phyloP scores from a whole-genome alignment of 2,329 filamentous ascomycete species.

The Furcasterigmium sp. region DNA sequence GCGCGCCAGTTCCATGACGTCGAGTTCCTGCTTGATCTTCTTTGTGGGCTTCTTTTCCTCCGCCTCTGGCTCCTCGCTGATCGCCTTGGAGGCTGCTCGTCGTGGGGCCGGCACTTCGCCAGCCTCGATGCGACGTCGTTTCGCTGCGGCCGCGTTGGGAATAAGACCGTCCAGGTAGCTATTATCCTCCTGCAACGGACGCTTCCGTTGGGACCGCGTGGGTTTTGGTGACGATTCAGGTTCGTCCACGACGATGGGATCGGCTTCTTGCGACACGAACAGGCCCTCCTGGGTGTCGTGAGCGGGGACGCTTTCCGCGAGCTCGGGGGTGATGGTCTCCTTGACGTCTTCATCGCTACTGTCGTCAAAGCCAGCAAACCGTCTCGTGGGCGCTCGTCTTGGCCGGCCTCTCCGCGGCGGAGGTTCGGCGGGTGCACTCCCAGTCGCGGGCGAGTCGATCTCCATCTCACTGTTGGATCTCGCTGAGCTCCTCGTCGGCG shows the following conservation, averaged over 20 bases:
- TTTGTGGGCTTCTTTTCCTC: constrained; percentile 28
- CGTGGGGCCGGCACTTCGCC: constrained; percentile 40
- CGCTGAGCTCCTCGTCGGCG: too few species aligned
- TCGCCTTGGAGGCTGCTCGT: constrained; percentile 16
- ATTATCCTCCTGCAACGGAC: constrained; percentile 42
- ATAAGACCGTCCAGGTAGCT: constrained; percentile 67
- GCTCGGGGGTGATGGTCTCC: constrained; percentile 24
- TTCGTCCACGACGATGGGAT: constrained; percentile 4
- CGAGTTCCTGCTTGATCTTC: constrained; percentile 54
- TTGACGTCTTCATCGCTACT: constrained; percentile 30
- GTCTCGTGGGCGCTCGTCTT: constrained; percentile 28
- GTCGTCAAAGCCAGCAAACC: constrained; percentile 70
- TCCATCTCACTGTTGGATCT: too few species aligned
- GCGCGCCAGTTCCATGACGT: constrained; percentile 63
- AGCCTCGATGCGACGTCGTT: constrained; percentile 65
- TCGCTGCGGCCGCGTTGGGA: constrained; percentile 71
- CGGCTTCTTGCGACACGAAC: constrained; percentile 49
- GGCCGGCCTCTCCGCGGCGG: constrained; percentile 14
- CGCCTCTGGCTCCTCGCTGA: constrained; percentile 7
- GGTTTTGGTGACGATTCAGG: constrained; percentile 13
- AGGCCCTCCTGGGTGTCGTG: constrained; percentile 25
- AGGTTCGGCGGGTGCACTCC: too few species aligned
- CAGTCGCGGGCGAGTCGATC: constrained; percentile 18
- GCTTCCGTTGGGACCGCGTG: constrained; percentile 35
- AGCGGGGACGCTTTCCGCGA: constrained; percentile 3